A percentile compares a stretch with the other conserved stretches of the same genome.
phyloP scores from a whole-genome alignment of 2,329 filamentous ascomycete species.

The Paraphaeosphaeria minitans region DNA sequence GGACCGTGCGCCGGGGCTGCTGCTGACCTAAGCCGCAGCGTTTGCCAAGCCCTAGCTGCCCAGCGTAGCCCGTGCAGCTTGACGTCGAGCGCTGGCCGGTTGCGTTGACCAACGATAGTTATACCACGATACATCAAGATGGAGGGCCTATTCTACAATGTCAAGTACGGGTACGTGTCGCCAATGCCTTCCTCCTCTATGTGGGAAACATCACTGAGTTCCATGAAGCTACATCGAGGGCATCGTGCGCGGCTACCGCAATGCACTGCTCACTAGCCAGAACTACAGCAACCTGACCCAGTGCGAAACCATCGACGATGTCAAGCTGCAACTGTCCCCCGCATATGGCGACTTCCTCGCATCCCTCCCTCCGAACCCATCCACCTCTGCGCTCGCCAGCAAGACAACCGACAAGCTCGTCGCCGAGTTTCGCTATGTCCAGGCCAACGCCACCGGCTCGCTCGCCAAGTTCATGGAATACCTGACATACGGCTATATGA shows the following conservation, averaged over 20 bases:
- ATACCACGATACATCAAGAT: conserved; percentile 56
- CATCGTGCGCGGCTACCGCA: conserved; percentile 95
- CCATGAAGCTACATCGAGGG: conserved; percentile 85
- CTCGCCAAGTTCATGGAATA: conserved; percentile 97
- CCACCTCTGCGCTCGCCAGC: conserved; percentile 89
- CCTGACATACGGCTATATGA: conserved; percentile 99
- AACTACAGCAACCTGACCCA: conserved; percentile 97
- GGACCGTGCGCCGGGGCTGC: neutral
- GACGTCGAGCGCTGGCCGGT: conserved; percentile 11
- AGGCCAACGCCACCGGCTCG: conserved; percentile 89
- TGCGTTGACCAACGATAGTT: conserved; percentile 19
- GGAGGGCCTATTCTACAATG: conserved; percentile 95
- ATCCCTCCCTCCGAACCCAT: conserved; percentile 91
- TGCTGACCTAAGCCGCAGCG: conserved; percentile 3
- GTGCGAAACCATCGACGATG: conserved; percentile 97
- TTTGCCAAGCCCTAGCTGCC: neutral
- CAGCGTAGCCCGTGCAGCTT: neutral
- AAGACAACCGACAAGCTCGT: conserved; percentile 99
- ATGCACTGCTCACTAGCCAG: conserved; percentile 83
- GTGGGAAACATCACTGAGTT: conserved; percentile 20
- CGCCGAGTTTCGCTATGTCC: conserved; percentile 93
- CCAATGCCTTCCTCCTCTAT: neutral
- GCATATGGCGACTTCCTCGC: conserved; percentile 97
- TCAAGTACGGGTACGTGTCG: conserved; percentile 78
- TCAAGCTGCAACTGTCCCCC: conserved; percentile 95